These are phyloP conservation scores for Fragilariopsis cylindrus DNA, from an alignment of 108 stramenopile species.

Conservation along the genomic window DNA sequence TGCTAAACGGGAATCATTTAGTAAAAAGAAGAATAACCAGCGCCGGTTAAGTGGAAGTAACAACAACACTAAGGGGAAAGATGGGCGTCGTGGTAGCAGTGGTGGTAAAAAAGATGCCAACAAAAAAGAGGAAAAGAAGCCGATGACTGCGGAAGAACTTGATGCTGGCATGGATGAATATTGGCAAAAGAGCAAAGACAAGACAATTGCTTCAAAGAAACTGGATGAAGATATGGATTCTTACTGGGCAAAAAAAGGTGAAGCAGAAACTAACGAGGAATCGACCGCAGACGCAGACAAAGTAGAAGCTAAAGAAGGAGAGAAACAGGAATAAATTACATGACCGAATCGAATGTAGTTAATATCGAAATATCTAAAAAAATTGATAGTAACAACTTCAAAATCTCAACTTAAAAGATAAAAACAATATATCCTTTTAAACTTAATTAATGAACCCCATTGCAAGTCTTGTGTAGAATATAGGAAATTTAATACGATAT, in stretches of 20 bases:
- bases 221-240: slow-evolving; percentile 87
- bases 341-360: no score
- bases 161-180: slow-evolving; percentile 87
- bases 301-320: slow-evolving; percentile 15
- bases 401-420: no score
- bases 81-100: neutral
- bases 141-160: slow-evolving; percentile 75
- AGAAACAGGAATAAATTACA: neutral
- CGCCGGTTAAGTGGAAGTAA: neutral
- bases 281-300: slow-evolving; percentile 9
- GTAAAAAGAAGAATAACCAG: neutral
- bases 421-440: no score
- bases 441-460: no score
- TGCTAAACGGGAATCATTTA: neutral
- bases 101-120: slow-evolving; percentile 1
- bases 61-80: slow-evolving; percentile 20
- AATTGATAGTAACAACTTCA: no score
- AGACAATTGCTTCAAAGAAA: slow-evolving; percentile 80
- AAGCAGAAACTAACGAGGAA: slow-evolving; percentile 31
- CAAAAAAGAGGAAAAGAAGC: slow-evolving; percentile 57
- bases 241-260: slow-evolving; percentile 77
- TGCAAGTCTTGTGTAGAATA: no score
- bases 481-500: no score
- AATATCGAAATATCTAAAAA: no score
- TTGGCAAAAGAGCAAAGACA: slow-evolving; percentile 73